A percentile compares a stretch with the other conserved stretches of the same genome.
These are phyloP conservation scores for Saccharata proteae DNA, from an alignment of 2,329 filamentous ascomycete genomes.

Conservation along the genomic window DNA sequence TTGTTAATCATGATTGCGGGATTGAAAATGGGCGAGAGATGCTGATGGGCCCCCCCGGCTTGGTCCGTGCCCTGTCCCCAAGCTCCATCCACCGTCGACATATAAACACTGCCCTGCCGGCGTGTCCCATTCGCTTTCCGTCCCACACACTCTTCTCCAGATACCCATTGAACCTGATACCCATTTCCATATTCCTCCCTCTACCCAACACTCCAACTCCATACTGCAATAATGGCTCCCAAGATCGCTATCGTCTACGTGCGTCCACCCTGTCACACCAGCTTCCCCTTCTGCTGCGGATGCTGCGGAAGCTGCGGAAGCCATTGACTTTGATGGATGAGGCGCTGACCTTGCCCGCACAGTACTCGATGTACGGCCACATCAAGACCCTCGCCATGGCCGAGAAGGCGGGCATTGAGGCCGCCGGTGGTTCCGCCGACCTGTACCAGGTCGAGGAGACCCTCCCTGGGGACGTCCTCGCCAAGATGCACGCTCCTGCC, in stretches of 20 bases:
- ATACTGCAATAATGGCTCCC: conserved; percentile 55
- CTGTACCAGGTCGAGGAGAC: conserved; percentile 87
- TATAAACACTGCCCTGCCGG: not conserved
- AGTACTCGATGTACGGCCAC: conserved; percentile 96
- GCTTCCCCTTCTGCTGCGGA: not conserved
- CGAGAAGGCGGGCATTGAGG: conserved; percentile 81
- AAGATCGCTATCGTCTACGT: conserved; percentile 88
- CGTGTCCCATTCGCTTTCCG: not conserved
- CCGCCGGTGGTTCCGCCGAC: conserved; percentile 70
- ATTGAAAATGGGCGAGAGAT: conserved; percentile 4
- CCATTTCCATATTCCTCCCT: not conserved
- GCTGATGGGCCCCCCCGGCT: conserved; percentile 3
- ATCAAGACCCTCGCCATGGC: conserved; percentile 73
- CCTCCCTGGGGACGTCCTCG: conserved; percentile 67
- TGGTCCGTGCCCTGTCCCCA: not conserved
- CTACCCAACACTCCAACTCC: not conserved
- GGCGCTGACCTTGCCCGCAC: conserved; percentile 5
- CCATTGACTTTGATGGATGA: not conserved
- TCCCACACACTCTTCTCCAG: not conserved
- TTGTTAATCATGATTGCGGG: conserved; percentile 8
- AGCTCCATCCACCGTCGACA: not conserved
- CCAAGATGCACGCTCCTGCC: conserved; percentile 80
- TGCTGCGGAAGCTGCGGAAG: not conserved
- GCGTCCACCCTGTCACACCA: conserved; percentile 30
- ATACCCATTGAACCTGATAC: not conserved